Conservation (phyloP, 805 yeast species). For the Maudiozyma bulderi region DNA sequence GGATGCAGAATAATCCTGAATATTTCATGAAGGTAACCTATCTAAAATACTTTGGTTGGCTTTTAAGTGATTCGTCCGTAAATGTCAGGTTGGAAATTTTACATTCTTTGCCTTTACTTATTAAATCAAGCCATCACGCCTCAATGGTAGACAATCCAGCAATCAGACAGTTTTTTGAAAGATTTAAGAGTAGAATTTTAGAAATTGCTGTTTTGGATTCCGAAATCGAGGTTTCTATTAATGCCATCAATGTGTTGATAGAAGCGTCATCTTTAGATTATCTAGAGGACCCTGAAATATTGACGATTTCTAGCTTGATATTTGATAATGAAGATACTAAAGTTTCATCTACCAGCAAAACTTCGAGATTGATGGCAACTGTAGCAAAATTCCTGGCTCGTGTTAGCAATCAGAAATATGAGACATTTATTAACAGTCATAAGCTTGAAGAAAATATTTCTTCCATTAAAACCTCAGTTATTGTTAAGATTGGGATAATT, state of each 20-base stretch:
- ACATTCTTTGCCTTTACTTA: constrained; percentile 38
- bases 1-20: constrained; percentile 68
- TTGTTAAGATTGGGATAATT: constrained; percentile 20
- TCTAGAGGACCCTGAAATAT: constrained; percentile 48
- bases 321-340: constrained; percentile 31
- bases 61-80: constrained; percentile 59
- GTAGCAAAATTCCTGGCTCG: constrained; percentile 45
- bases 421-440: constrained; percentile 30
- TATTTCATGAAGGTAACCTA: constrained; percentile 59
- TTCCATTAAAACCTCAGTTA: constrained; percentile 10
- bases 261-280: constrained; percentile 54
- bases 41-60: constrained; percentile 75
- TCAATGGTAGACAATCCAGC: constrained; percentile 43
- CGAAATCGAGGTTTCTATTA: constrained; percentile 44
- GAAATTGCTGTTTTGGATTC: constrained; percentile 51
- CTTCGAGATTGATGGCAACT: constrained; percentile 32
- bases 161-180: constrained; percentile 67
- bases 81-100: constrained; percentile 58
- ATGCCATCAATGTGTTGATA: constrained; percentile 42
- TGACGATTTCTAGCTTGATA: constrained; percentile 36
- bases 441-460: constrained; percentile 9
- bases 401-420: constrained; percentile 34
- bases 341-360: constrained; percentile 25
- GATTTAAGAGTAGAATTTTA: constrained; percentile 55
- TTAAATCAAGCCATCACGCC: constrained; percentile 18